Conservation (phyloP, 495 filamentous ascomycete genomes). For the Penicillium fimorum region DNA sequence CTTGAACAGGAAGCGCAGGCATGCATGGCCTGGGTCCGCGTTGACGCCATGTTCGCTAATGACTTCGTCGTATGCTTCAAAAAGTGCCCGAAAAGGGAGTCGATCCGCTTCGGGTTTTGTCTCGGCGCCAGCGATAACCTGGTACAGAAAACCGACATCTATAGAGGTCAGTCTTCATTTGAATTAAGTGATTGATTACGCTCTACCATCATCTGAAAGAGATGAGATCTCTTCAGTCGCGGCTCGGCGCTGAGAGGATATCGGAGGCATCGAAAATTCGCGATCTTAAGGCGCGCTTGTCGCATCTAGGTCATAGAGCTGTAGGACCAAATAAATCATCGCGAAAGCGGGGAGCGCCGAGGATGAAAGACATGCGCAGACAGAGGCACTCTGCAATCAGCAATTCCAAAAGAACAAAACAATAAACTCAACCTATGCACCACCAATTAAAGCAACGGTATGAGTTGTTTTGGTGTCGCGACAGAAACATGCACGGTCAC, state of each 20-base stretch:
- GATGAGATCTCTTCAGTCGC: slow-evolving; percentile 48
- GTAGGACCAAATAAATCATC: slow-evolving; percentile 45
- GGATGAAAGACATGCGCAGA: slow-evolving; percentile 16
- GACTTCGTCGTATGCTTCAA: slow-evolving; percentile 72
- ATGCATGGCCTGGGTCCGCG: slow-evolving; percentile 68
- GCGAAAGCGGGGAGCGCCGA: slow-evolving; percentile 27
- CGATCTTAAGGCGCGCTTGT: slow-evolving; percentile 52
- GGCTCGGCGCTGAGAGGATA: slow-evolving; percentile 49
- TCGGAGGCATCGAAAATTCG: slow-evolving; percentile 60
- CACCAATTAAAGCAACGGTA: slow-evolving; percentile 1
- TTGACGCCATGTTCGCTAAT: slow-evolving; percentile 65
- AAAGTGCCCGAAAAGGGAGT: slow-evolving; percentile 74
- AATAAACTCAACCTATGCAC: slow-evolving; percentile 6
- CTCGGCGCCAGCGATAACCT: slow-evolving; percentile 72
- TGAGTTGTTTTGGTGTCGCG: slow-evolving; percentile 33
- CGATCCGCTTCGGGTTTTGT: slow-evolving; percentile 59
- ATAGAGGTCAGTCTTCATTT: background rate
- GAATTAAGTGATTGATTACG: slow-evolving; percentile 12
- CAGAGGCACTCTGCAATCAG: slow-evolving; percentile 18
- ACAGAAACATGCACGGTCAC: slow-evolving; percentile 31
- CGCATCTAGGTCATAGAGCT: slow-evolving; percentile 53
- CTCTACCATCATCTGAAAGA: slow-evolving; percentile 62
- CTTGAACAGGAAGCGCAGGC: slow-evolving; percentile 76
- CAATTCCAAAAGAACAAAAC: slow-evolving; percentile 10
- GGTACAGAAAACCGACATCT: slow-evolving; percentile 79